Conservation (phyloP, 2,329 filamentous ascomycete genomes). For the Cyclaneusma minus region DNA sequence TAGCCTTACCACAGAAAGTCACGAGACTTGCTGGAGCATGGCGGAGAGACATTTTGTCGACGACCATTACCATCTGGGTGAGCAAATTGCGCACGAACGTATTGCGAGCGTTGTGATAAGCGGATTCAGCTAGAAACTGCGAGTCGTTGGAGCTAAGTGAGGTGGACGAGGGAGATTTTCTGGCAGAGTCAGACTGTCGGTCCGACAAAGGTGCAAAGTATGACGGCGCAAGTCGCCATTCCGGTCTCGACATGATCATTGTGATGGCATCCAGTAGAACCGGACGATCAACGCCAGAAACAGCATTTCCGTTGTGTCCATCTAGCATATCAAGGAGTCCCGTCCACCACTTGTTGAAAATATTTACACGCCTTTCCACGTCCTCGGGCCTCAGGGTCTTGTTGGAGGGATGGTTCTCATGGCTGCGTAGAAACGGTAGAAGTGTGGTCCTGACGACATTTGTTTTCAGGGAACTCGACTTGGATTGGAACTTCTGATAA, state of each 20-base stretch:
- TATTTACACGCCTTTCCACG: constrained; percentile 48
- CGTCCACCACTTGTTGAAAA: constrained; percentile 64
- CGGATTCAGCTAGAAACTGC: constrained; percentile 53
- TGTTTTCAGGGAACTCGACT: constrained; percentile 51
- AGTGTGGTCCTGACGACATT: constrained; percentile 50
- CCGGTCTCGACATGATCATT: constrained; percentile 54
- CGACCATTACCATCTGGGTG: constrained; percentile 55
- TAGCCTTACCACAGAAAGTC: constrained; percentile 57
- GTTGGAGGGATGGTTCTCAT: constrained; percentile 42
- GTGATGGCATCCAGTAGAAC: constrained; percentile 53
- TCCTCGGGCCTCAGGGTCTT: constrained; percentile 48
- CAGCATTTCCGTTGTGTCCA: constrained; percentile 51
- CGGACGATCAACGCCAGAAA: constrained; percentile 54
- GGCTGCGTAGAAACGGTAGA: constrained; percentile 47
- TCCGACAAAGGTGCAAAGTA: constrained; percentile 35
- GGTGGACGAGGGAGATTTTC: constrained; percentile 23
- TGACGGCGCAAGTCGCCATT: constrained; percentile 50
- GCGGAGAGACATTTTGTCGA: constrained; percentile 57
- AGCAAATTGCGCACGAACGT: constrained; percentile 55
- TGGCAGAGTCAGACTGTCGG: constrained; percentile 19
- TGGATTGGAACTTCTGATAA: constrained; percentile 53
- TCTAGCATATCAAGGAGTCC: constrained; percentile 53
- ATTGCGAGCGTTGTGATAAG: constrained; percentile 57
- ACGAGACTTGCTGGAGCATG: constrained; percentile 39
- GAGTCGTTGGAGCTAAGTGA: constrained; percentile 43